Base-by-base conservation (phyloP, 1,284 basidiomycete species). In the Ganoderma resinaceum region DNA sequence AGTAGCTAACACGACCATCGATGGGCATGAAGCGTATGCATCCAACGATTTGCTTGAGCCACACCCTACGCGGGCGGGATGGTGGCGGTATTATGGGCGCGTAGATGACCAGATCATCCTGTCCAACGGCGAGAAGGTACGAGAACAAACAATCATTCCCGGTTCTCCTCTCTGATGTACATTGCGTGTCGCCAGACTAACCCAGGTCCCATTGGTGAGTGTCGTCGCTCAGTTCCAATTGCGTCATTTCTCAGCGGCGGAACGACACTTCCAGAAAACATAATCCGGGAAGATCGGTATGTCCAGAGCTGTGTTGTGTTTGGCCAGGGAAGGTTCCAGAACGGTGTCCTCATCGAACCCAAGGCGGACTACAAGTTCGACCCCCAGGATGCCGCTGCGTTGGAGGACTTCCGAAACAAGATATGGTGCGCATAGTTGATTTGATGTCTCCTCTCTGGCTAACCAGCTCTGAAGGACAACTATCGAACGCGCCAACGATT, bases 41-140 rank as follows among this genome's bases (percentile, higher is more conserved):
- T 80, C 82, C 0, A 80, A 75, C 26, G 86, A 87, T 70, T 72
- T 87, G 18, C 74, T 85, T 14, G 68, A 77, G 5, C 82, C 79
- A 9, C 86, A 87, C 70, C 83, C 85, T 2, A 80, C 78, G 0
- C 80, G 80, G 49, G 73, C 77, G 4, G 80, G 79, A 16, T 76
- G 77, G 12, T 87, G 82, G 81, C 82, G 78, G 66, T 76, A 85
- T 29, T 77, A 79, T 42, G 86, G 86, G 1, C 79, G 86, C 6
- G 72, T 76, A 2, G 85, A 87, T 68, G 85, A 87, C 67, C 85
- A 86, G 68, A 73, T 76, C 53, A 72, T 75, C 66, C 67, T 75
- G 3, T 75, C 75, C 16, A 77, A 72, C 16, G 76, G 76, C 42
- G 76, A 78, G 61, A 77, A 76, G 74, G 76, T 74, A n/a, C 18